Evolutionary conservation across 116 monocot species (phyloP), one percentile per base, ranked within the genome.

Genomic region (Phalaenopsis hybrid): DNA sequence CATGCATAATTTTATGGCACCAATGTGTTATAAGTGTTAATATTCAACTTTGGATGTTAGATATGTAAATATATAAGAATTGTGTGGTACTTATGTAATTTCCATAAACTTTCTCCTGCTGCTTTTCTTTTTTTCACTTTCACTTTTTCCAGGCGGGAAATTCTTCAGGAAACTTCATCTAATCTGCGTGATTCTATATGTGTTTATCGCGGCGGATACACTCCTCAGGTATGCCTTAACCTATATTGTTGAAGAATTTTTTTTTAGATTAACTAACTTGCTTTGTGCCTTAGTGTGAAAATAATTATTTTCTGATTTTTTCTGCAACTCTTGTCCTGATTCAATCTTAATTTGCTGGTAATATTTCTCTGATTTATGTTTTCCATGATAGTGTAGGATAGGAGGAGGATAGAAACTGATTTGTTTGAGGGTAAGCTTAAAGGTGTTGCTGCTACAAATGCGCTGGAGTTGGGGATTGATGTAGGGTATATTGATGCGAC

Each of bases 381-480:
- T 57, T 78, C 5, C 72, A 57, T 80, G 37, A 81, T 85, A 25
- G 57, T 81, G 43, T 86, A 95, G 98, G 93, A 95, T 49, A 93
- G 98, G 65, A 93, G 98, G 79, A 89, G 79, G 37, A 98, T 98
- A 79, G 98, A 98, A 84, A 72, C 73, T 49, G 89, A 89, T 45
- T 88, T 98, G 74, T 98, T 98, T 82, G 87, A 85, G 52, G 93
- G 93, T 44, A 95, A 84, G 76, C 88, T 98, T 73, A 37, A 79
- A 41, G 98, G 95, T 63, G 91, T 98, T 86, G 93, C 93, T 78
- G 95, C 98, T 6, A 98, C 98, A 70, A 98, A 90, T 95, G 98
- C 95, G 68, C 92, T 98, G 67, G 98, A 98, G 78, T 88, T 98
- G 61, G 98, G 98, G 15, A 95, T 98, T 80, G 98, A 98, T 85